Percentiles rank a stretch among this genome's conserved stretches.
Conservation (phyloP, 2,329 filamentous ascomycete genomes). For the Sporothrix phasma region DNA sequence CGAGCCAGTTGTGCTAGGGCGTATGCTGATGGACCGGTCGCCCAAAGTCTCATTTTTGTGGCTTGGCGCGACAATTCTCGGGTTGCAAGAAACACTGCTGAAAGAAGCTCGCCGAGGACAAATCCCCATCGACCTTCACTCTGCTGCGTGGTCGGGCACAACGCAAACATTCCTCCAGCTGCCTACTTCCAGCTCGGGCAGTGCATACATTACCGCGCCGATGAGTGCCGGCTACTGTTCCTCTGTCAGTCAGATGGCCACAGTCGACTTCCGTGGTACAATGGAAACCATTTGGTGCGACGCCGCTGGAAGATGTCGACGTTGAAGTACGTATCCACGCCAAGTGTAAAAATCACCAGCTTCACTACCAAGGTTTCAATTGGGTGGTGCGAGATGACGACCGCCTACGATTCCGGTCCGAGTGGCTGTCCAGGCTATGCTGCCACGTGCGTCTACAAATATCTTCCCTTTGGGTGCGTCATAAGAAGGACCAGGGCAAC, state of each 20-base stretch:
- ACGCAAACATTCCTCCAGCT: constrained; percentile 24
- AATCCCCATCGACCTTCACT: constrained; percentile 23
- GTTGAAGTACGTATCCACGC: constrained; percentile 24
- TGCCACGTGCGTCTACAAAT: background rate
- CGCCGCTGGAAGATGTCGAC: constrained; percentile 23
- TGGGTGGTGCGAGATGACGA: constrained; percentile 18
- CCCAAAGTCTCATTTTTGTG: constrained; percentile 23
- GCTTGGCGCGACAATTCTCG: constrained; percentile 22
- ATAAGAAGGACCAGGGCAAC: background rate
- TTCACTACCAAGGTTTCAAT: constrained; percentile 20
- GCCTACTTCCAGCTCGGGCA: constrained; percentile 17
- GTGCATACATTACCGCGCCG: constrained; percentile 20
- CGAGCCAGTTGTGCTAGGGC: constrained; percentile 18
- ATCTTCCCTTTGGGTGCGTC: background rate
- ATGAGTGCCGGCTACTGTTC: constrained; percentile 25
- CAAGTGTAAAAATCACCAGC: constrained; percentile 21
- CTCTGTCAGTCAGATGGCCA: constrained; percentile 21
- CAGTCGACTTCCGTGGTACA: constrained; percentile 20
- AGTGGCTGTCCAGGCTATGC: background rate
- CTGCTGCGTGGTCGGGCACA: constrained; percentile 24
- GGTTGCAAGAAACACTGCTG: constrained; percentile 18
- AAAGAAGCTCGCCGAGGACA: constrained; percentile 20
- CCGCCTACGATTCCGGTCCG: background rate
- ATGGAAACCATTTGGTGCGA: constrained; percentile 26
- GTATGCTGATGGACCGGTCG: constrained; percentile 23